Conservation (phyloP, 768 basidiomycete species). For the Vararia minispora region DNA sequence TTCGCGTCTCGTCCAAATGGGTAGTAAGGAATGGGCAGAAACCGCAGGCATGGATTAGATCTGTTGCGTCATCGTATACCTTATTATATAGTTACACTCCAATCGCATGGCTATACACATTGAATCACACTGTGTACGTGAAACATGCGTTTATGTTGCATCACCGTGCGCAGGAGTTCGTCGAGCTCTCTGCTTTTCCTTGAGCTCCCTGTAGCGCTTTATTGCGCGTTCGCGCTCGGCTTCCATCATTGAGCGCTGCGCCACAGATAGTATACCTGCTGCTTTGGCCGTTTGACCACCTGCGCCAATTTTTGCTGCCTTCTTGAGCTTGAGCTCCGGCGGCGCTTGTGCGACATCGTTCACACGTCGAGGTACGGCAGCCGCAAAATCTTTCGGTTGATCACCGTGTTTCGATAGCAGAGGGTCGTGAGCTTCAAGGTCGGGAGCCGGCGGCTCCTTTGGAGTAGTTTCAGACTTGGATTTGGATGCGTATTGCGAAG, state of each 20-base stretch:
- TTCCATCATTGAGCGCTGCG: conserved; percentile 70
- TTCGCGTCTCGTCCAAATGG: conserved; percentile 81
- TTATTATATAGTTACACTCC: no score
- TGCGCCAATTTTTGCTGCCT: conserved; percentile 25
- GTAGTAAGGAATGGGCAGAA: conserved; percentile 78
- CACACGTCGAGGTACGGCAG: conserved; percentile 51
- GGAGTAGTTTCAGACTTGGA: background rate
- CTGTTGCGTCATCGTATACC: no score
- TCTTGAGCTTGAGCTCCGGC: conserved; percentile 47
- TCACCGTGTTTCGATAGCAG: conserved; percentile 5
- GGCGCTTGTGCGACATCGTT: conserved; percentile 66
- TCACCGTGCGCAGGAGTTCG: no score
- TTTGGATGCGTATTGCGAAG: conserved; percentile 4
- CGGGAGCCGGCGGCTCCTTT: background rate
- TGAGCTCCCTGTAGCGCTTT: conserved; percentile 56
- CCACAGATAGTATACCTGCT: conserved; percentile 50
- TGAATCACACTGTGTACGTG: no score
- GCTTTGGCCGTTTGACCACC: conserved; percentile 6
- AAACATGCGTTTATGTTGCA: no score
- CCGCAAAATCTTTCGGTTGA: conserved; percentile 37
- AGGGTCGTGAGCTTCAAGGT: background rate
- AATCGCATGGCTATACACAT: no score
- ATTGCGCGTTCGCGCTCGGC: conserved; percentile 63
- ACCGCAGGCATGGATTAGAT: conserved; percentile 23
- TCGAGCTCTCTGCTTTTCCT: no score